Conservation (phyloP, 164 flowering plant species). For the Paratinospora sagittata region DNA sequence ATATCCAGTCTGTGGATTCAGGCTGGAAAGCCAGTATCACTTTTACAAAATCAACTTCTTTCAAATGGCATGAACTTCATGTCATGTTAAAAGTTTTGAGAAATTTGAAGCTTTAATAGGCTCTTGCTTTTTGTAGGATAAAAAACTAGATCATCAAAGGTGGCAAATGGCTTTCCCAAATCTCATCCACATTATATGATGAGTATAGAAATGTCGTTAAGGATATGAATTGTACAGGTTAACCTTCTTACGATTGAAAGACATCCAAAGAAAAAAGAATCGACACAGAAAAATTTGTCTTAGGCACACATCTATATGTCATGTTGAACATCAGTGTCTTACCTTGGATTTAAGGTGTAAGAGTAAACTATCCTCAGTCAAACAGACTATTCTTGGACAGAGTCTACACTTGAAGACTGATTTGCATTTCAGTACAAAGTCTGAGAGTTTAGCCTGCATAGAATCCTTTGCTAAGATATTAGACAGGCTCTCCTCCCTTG, state of each 20-base stretch:
- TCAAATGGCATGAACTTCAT: not conserved
- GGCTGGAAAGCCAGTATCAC: not conserved
- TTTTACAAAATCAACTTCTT: not conserved
- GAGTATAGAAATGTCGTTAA: not conserved
- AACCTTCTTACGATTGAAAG: not conserved
- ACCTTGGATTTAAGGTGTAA: slow-evolving; percentile 84
- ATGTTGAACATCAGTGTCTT: slow-evolving; percentile 7
- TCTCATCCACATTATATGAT: not conserved
- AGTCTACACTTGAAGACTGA: slow-evolving; percentile 78
- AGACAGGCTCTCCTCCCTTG: slow-evolving; percentile 7
- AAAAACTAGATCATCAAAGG: not conserved
- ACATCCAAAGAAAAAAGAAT: not conserved
- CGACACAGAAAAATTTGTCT: not conserved
- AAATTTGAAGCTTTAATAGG: not conserved
- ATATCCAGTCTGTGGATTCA: not conserved
- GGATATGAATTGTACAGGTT: too few species aligned
- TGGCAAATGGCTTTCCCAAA: not conserved
- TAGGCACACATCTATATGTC: not conserved
- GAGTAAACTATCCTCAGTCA: slow-evolving; percentile 62
- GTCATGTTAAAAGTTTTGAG: not conserved
- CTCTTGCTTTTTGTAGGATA: not conserved
- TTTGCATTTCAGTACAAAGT: slow-evolving; percentile 48
- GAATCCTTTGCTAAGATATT: slow-evolving; percentile 17
- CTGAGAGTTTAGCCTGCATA: slow-evolving; percentile 25
- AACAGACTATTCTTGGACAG: slow-evolving; percentile 79